phyloP scores from a whole-genome alignment of 306 rosid species.

The Neltuma alba region DNA sequence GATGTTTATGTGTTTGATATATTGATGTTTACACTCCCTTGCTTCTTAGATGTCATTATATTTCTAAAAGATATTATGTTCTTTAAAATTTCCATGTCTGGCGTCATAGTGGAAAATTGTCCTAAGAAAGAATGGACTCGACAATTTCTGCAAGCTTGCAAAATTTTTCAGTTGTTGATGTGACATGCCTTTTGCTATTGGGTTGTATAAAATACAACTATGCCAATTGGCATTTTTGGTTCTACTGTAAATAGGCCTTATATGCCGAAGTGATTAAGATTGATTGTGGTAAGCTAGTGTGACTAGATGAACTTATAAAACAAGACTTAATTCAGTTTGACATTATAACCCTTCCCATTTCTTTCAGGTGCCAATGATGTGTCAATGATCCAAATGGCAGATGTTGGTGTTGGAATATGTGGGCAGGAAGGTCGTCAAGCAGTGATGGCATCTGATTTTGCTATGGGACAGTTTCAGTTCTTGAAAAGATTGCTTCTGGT shows the following conservation, averaged over 20 bases:
- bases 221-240: neutral
- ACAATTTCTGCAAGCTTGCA: neutral
- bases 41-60: neutral
- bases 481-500: conserved; percentile 84
- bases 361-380: conserved; percentile 96
- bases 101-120: neutral
- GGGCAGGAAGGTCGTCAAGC: conserved; percentile 99
- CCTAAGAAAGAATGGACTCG: neutral
- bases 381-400: conserved; percentile 99
- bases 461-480: conserved; percentile 97
- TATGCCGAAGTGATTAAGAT: conserved; percentile 17
- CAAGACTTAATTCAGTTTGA: conserved; percentile 24
- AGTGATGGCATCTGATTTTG: conserved; percentile 99
- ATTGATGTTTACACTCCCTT: neutral
- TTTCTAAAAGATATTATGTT: neutral
- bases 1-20: neutral
- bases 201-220: neutral
- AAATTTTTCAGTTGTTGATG: neutral
- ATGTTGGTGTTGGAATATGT: conserved; percentile 98
- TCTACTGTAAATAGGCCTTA: neutral
- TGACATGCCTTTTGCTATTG: neutral
- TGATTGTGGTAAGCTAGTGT: conserved; percentile 11
- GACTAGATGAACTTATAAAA: conserved; percentile 23
- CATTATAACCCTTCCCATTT: conserved; percentile 26
- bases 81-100: neutral